Conservation (phyloP, 2,329 filamentous ascomycete genomes). For the Fusarium succisae region DNA sequence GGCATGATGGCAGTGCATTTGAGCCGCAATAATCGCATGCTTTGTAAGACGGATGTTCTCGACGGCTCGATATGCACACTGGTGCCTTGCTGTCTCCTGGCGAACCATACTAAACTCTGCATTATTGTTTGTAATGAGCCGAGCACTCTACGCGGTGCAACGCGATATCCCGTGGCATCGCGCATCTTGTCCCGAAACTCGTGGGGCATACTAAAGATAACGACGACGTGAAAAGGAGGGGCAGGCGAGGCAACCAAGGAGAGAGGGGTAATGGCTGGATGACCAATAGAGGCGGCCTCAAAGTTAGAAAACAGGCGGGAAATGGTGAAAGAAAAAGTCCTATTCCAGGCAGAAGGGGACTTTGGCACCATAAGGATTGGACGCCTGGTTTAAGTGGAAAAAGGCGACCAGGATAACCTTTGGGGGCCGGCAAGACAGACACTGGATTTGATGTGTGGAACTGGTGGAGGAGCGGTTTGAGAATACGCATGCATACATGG, state of each 20-base stretch:
- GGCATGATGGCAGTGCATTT: slow-evolving; percentile 19
- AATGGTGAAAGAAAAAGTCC: slow-evolving; percentile 17
- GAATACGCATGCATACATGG: slow-evolving; percentile 15
- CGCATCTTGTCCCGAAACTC: slow-evolving; percentile 15
- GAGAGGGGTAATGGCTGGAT: slow-evolving; percentile 14
- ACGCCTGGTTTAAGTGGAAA: slow-evolving; percentile 25
- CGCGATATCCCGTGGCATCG: slow-evolving; percentile 33
- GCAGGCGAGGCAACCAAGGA: slow-evolving; percentile 24
- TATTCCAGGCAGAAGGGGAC: slow-evolving; percentile 35
- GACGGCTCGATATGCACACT: slow-evolving; percentile 3
- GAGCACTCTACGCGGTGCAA: slow-evolving; percentile 22
- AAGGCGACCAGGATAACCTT: slow-evolving; percentile 15
- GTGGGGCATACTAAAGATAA: slow-evolving; percentile 15
- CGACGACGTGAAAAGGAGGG: slow-evolving; percentile 21
- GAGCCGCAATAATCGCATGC: slow-evolving; percentile 6
- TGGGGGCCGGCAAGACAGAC: slow-evolving; percentile 8
- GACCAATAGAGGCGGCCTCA: slow-evolving; percentile 19
- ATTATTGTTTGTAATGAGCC: neutral
- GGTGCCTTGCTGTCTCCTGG: slow-evolving; percentile 17
- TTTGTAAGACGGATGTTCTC: slow-evolving; percentile 14
- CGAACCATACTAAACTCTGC: slow-evolving; percentile 4
- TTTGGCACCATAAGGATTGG: slow-evolving; percentile 27
- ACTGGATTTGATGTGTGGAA: slow-evolving; percentile 14
- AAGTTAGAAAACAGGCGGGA: slow-evolving; percentile 23
- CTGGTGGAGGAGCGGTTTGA: slow-evolving; percentile 25